Evolutionary conservation across 192 early-diverging fungal genomes (phyloP).

Genomic region (Podila minutissima): DNA sequence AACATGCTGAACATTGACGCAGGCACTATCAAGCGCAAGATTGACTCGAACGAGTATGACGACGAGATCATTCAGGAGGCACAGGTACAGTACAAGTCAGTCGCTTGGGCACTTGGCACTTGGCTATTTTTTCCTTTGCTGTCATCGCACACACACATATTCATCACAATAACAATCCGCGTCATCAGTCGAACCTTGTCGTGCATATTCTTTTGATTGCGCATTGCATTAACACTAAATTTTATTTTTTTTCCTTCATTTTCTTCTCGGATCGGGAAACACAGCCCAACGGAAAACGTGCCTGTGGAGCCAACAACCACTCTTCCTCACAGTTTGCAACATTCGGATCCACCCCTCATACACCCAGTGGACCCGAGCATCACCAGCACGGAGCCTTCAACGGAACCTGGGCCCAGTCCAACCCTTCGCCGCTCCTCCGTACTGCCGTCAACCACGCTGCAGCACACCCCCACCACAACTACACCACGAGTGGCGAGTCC

Average conservation of each 20-base stretch:
- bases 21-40: conserved; percentile 49
- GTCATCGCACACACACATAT: too few species aligned
- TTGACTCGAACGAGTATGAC: conserved; percentile 48
- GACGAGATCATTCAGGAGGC: conserved; percentile 34
- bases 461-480: not conserved
- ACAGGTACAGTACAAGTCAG: conserved; percentile 16
- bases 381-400: not conserved
- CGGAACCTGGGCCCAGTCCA: conserved; percentile 5
- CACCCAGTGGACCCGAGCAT: conserved; percentile 5
- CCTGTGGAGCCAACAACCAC: conserved; percentile 22
- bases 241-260: not conserved
- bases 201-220: not conserved
- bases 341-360: conserved; percentile 4
- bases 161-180: too few species aligned
- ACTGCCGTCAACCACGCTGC: conserved; percentile 1
- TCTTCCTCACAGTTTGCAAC: conserved; percentile 11
- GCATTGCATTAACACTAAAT: not conserved
- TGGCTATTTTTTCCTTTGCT: not conserved
- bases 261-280: not conserved
- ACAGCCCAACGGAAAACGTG: conserved; percentile 45
- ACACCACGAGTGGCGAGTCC: not conserved
- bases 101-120: not conserved
- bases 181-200: not conserved
- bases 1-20: conserved; percentile 48
- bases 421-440: conserved; percentile 26